Evolutionary conservation across 2,329 filamentous ascomycete species (phyloP).

Genomic region (Fusarium austroafricanum): DNA sequence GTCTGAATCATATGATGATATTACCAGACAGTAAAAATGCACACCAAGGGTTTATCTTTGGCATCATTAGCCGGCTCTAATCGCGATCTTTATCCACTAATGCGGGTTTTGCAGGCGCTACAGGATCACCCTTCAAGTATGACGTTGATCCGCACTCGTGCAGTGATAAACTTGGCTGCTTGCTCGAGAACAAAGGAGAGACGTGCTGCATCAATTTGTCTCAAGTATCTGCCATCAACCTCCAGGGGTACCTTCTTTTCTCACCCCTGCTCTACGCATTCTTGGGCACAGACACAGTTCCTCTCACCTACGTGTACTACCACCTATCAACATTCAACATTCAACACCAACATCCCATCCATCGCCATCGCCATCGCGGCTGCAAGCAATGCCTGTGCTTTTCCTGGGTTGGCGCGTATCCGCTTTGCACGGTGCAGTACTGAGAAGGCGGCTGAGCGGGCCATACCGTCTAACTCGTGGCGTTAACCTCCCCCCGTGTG

Average conservation of each 20-base stretch:
- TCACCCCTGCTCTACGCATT: background rate
- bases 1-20: background rate
- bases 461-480: slow-evolving; percentile 20
- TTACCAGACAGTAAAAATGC: background rate
- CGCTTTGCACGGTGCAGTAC: background rate
- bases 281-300: slow-evolving; percentile 18
- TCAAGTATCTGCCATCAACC: slow-evolving; percentile 5
- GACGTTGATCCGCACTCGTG: background rate
- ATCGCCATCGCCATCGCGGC: slow-evolving; percentile 10
- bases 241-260: background rate
- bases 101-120: background rate
- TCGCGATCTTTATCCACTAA: slow-evolving; percentile 7
- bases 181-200: background rate
- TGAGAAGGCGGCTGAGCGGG: slow-evolving; percentile 23
- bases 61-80: slow-evolving; percentile 20
- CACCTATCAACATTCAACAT: slow-evolving; percentile 18
- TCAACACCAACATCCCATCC: background rate
- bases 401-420: background rate
- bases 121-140: background rate
- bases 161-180: background rate
- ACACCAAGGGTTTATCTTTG: background rate
- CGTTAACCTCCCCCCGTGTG: slow-evolving; percentile 13
- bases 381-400: slow-evolving; percentile 11
- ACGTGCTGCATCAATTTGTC: slow-evolving; percentile 8
- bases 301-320: slow-evolving; percentile 5